Evolutionary conservation across 129 eudicot species (phyloP), one percentile per base, ranked within the genome.

Genomic region (Pseudognaphalium luteoalbum): DNA sequence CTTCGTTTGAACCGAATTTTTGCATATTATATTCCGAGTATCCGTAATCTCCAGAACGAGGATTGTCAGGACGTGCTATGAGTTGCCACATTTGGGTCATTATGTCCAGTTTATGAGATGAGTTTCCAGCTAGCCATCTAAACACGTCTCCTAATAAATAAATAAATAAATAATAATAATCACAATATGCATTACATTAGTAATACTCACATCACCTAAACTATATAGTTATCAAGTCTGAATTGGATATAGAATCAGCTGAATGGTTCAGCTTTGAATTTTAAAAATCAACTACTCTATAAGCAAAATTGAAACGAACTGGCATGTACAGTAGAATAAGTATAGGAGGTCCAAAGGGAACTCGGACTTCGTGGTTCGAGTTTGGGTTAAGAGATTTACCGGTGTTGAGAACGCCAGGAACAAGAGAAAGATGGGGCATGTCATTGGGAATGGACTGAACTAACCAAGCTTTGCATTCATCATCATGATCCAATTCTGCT

Each of bases 51-150:
- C 91, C 96, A 4, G 96, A 92, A 33, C 84, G 91, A 70, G 92
- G 82, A 68, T 92, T 87, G 44, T 78, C 22, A 0, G 93, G 88
- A 22, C 66, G 81, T 61, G 97, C 92, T 78, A 85, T 73, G 25
- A 92, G 81, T 56, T 89, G 96, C 96, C 97, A 92, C 73, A 85
- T 87, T 47, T 92, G 97, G 33, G 96, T 84, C 82, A 92, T 85
- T 69, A 92, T 87, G 81, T 92, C 93, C 81, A 92, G 70, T 37
- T 79, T 86, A 42, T 52, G 61, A 12, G 97, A 73, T 70, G 97
- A 84, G 75, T 92, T 92, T 47, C 96, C 97, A 69, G 97, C 93
- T 82, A 92, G 73, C 97, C 96, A 89, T 58, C 80, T 89, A 35
- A 92, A 86, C 34, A 92, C 97, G 81, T 92, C 96, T 82, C 86